Evolutionary conservation across 129 eudicot genomes (phyloP).

Genomic region (Dittrichia graveolens): DNA sequence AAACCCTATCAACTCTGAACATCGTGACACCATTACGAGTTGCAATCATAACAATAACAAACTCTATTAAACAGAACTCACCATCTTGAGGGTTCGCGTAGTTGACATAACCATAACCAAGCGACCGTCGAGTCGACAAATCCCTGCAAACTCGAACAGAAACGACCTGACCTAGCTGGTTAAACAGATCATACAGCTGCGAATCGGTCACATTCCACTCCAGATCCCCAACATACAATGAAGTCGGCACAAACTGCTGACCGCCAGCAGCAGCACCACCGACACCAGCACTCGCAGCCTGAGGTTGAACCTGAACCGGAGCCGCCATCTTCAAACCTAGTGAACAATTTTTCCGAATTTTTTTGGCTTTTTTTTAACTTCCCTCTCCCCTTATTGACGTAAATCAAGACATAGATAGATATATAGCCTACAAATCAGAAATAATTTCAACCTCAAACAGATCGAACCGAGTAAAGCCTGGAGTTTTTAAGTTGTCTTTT

Average conservation of each 20-base stretch:
- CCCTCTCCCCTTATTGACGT: slow-evolving; percentile 72
- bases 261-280: slow-evolving; percentile 39
- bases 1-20: no score
- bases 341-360: slow-evolving; percentile 16
- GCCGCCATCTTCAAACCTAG: slow-evolving; percentile 49
- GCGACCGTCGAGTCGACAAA: slow-evolving; percentile 47
- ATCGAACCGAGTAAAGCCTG: slow-evolving; percentile 18
- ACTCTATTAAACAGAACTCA: slow-evolving; percentile 25
- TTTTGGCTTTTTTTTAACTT: slow-evolving; percentile 33
- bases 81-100: slow-evolving; percentile 67
- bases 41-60: background rate
- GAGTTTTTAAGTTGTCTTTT: slow-evolving; percentile 18
- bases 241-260: slow-evolving; percentile 59
- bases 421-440: slow-evolving; percentile 19
- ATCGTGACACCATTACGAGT: background rate
- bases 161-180: slow-evolving; percentile 55
- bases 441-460: background rate
- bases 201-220: slow-evolving; percentile 64
- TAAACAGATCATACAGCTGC: slow-evolving; percentile 66
- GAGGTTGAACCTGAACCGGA: slow-evolving; percentile 44
- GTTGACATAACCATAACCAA: slow-evolving; percentile 81
- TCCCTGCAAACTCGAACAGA: slow-evolving; percentile 78
- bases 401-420: slow-evolving; percentile 15
- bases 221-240: slow-evolving; percentile 74
- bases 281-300: slow-evolving; percentile 38